Conservation (phyloP, 2,329 filamentous ascomycete species). For the Periconia sp. region DNA sequence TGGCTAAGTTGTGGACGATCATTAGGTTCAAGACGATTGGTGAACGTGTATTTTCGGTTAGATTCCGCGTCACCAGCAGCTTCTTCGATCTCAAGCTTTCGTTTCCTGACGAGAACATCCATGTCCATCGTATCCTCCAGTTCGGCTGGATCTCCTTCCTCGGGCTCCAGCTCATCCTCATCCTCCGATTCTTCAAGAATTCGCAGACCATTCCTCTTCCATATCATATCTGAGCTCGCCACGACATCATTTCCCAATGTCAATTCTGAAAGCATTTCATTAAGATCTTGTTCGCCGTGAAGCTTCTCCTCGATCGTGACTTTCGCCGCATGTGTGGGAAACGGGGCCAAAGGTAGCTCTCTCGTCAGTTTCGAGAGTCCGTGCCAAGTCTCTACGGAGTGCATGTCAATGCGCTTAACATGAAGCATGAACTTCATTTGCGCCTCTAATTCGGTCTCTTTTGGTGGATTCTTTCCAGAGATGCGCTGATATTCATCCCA, state of each 20-base stretch:
- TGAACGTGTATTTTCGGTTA: constrained; percentile 1
- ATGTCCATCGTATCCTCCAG: constrained; percentile 39
- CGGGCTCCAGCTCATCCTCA: constrained; percentile 42
- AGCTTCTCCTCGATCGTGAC: constrained; percentile 47
- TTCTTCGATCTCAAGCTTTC: constrained; percentile 30
- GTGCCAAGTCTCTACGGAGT: constrained; percentile 46
- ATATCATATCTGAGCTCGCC: constrained; percentile 51
- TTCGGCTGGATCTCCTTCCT: constrained; percentile 18
- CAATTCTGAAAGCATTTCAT: constrained; percentile 43
- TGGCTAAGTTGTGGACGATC: not conserved
- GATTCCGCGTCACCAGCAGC: constrained; percentile 9
- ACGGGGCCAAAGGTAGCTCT: constrained; percentile 56
- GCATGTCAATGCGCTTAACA: constrained; percentile 42
- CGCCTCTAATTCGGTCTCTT: constrained; percentile 32
- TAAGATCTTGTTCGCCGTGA: constrained; percentile 47
- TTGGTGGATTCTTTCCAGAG: constrained; percentile 5
- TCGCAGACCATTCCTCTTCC: constrained; percentile 57
- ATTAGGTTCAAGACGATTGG: not conserved
- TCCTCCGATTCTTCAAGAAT: constrained; percentile 49
- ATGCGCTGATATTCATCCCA: constrained; percentile 50
- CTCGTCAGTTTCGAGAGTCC: constrained; percentile 48
- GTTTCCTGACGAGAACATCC: constrained; percentile 48
- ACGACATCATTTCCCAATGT: constrained; percentile 39
- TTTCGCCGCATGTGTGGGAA: constrained; percentile 49
- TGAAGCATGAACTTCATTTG: constrained; percentile 41